Percentiles rank a stretch among this genome's conserved stretches.
Conservation (phyloP, 2,329 filamentous ascomycete species). For the Neonectria faginata region DNA sequence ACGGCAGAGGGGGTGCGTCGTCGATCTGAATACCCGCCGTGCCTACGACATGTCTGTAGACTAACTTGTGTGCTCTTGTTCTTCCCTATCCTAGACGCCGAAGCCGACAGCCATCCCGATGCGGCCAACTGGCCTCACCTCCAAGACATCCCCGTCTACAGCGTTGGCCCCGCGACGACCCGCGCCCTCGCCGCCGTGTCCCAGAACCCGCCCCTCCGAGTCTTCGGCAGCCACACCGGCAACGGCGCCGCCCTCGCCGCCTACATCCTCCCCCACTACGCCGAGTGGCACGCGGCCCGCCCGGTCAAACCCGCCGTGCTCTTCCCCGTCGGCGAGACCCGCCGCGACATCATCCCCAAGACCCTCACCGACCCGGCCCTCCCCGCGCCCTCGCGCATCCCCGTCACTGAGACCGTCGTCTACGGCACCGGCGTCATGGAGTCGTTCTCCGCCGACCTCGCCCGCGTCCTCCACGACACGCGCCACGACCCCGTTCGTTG, state of each 20-base stretch:
- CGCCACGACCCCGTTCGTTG: slow-evolving; percentile 63
- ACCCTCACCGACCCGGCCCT: slow-evolving; percentile 73
- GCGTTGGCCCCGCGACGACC: slow-evolving; percentile 84
- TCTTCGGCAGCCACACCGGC: slow-evolving; percentile 85
- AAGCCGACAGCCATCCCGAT: slow-evolving; percentile 11
- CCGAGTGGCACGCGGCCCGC: slow-evolving; percentile 58
- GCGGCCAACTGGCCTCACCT: slow-evolving; percentile 62
- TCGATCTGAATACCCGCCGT: background rate
- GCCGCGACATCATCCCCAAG: slow-evolving; percentile 89
- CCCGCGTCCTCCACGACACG: slow-evolving; percentile 60
- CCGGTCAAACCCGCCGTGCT: slow-evolving; percentile 72
- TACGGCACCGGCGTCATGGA: slow-evolving; percentile 89
- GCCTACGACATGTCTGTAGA: background rate
- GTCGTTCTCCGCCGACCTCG: slow-evolving; percentile 79
- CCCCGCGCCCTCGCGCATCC: slow-evolving; percentile 63
- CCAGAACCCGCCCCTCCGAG: slow-evolving; percentile 64
- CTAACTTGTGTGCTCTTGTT: background rate
- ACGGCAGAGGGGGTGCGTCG: slow-evolving; percentile 56
- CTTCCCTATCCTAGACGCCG: slow-evolving; percentile 26
- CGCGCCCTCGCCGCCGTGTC: slow-evolving; percentile 73
- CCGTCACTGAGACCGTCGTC: slow-evolving; percentile 82
- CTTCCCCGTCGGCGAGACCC: slow-evolving; percentile 91
- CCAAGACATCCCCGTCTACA: slow-evolving; percentile 74
- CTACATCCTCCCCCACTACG: slow-evolving; percentile 85
- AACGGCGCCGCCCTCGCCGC: slow-evolving; percentile 83